Base-by-base conservation (phyloP, 1,139 yeast genomes). In the Geotrichum histeridarum region DNA sequence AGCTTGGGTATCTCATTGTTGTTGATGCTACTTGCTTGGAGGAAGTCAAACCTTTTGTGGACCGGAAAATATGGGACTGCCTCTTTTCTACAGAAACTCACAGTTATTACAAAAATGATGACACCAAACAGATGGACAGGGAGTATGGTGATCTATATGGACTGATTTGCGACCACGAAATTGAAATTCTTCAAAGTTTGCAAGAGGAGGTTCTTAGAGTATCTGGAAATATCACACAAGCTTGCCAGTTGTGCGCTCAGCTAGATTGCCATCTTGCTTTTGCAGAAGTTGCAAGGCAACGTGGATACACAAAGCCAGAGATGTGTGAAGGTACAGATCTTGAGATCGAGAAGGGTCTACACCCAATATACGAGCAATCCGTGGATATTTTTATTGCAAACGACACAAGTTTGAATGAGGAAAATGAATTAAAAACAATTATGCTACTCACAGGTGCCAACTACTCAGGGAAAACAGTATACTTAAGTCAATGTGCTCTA, bases 401-500 rank as follows among this genome's bases (percentile, higher is more conserved):
- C 60, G 72, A 72, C 53, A 65, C 73, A 2, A 11, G 37, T 1
- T 52, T 74, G 2, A 30, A 57, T 5, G 70, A 69, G 2, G 61
- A 54, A 0, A 41, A 53, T 7, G 41, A 17, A 17, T 57, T 14
- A 55, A 67, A 38, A 53, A 68, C 1, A 51, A 42, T 57, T 8
- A 59, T 69, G 60, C 64, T 78, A 0, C 61, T 78, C 0, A 77
- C 81, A 0, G 82, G 82, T 0, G 80, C 82, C 0, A 78, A 78
- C 61, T 74, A 74, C 54, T 78, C 82, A 3, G 82, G 82, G 0
- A 79, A 79, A 60, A 74, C 81, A 0, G 78, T 78, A 0, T 73
- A 72, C 53, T 61, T 78, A 17, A 64, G 73, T 0, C 81, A 76
- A 54, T 65, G 71, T 42, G 82, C 80, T 0, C 60, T 77, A 39